These are phyloP conservation scores for Chondrostereum purpureum DNA, from an alignment of 1,284 basidiomycete genomes.

Conservation along the genomic window DNA sequence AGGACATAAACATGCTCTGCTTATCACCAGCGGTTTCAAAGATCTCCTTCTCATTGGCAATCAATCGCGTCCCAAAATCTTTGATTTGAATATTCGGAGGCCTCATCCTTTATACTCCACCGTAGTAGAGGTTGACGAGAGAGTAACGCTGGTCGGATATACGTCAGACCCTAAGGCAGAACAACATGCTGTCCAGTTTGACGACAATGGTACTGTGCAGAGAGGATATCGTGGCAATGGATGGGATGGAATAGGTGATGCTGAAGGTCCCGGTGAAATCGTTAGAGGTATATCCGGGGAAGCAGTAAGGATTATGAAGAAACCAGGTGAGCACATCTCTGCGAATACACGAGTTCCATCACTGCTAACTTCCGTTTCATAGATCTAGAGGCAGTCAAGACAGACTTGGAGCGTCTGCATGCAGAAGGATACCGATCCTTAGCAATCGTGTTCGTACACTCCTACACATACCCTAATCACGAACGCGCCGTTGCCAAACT, in stretches of 20 bases:
- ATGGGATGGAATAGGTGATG: conserved; percentile 58
- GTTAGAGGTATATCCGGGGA: conserved; percentile 86
- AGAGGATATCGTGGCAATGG: conserved; percentile 71
- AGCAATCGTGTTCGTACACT: conserved; percentile 85
- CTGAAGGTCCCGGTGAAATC: conserved; percentile 73
- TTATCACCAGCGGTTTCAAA: conserved; percentile 90
- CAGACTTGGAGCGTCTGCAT: conserved; percentile 65
- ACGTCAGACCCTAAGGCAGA: conserved; percentile 82
- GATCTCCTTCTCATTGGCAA: conserved; percentile 91
- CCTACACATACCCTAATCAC: conserved; percentile 86
- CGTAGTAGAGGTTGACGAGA: conserved; percentile 89
- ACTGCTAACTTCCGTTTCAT: not conserved
- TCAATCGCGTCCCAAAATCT: conserved; percentile 86
- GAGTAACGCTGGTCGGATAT: conserved; percentile 91
- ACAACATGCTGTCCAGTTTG: conserved; percentile 71
- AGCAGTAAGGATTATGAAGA: conserved; percentile 80
- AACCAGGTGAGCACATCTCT: conserved; percentile 46
- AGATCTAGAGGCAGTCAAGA: conserved; percentile 45
- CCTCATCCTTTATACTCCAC: conserved; percentile 73
- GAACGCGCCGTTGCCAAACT: conserved; percentile 70
- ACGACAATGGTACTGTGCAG: conserved; percentile 58
- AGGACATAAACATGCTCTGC: conserved; percentile 84
- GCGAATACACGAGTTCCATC: not conserved
- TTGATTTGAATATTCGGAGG: conserved; percentile 82
- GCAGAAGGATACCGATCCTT: conserved; percentile 76